Conservation (phyloP, 148 eudicot species). For the Nepenthes mirabilis region DNA sequence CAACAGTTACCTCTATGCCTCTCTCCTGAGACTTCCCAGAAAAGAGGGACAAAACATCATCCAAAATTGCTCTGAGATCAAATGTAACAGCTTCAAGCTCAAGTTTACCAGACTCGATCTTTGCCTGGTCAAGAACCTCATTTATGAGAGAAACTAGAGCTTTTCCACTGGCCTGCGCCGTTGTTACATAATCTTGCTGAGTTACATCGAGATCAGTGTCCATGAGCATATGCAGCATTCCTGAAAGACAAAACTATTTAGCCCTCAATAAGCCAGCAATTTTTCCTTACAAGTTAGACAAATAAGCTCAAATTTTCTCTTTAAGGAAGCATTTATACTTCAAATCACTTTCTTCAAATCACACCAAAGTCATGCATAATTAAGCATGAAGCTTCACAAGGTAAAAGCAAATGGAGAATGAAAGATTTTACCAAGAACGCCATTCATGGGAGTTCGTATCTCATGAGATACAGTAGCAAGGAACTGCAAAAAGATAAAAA, state of each 20-base stretch:
- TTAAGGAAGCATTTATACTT: too few species aligned
- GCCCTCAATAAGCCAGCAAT: too few species aligned
- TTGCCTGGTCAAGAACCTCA: slow-evolving; percentile 97
- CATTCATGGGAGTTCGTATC: slow-evolving; percentile 98
- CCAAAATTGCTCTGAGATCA: slow-evolving; percentile 71
- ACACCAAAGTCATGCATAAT: too few species aligned
- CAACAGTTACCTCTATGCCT: slow-evolving; percentile 70
- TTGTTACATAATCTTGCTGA: slow-evolving; percentile 90
- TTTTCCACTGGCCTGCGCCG: slow-evolving; percentile 94
- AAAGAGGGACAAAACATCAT: slow-evolving; percentile 84
- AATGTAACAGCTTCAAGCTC: slow-evolving; percentile 85
- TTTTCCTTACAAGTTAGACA: too few species aligned
- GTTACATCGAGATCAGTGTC: slow-evolving; percentile 86
- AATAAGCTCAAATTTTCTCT: too few species aligned
- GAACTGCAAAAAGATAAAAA: slow-evolving; percentile 36
- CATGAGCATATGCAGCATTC: slow-evolving; percentile 96
- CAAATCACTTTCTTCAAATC: too few species aligned
- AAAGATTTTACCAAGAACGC: slow-evolving; percentile 60
- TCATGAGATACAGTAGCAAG: slow-evolving; percentile 99
- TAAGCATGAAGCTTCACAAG: neutral
- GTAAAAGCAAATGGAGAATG: neutral
- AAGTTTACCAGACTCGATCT: slow-evolving; percentile 86
- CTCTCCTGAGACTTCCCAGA: slow-evolving; percentile 94
- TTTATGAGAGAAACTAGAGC: slow-evolving; percentile 91
- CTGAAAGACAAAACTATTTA: slow-evolving; percentile 17